A percentile compares a stretch with the other conserved stretches of the same genome.
phyloP scores from a whole-genome alignment of 306 rosid genomes.

The Glycine tomentella region DNA sequence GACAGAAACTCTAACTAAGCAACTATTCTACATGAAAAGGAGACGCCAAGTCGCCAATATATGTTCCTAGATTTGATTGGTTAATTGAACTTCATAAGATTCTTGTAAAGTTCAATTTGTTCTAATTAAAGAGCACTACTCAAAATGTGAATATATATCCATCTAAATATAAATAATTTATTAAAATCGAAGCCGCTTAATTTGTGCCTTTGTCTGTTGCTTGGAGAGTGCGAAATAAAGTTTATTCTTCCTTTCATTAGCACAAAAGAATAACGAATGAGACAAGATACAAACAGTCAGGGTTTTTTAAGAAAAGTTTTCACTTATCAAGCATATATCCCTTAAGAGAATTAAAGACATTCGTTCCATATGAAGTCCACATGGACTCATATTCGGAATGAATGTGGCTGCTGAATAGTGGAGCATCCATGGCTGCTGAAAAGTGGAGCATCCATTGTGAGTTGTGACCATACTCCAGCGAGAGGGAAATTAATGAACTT shows the following conservation, averaged over 20 bases:
- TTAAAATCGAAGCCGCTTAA: background rate
- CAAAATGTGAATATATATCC: background rate
- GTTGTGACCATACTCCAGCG: constrained; percentile 3
- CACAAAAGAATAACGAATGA: constrained; percentile 31
- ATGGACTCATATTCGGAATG: constrained; percentile 3
- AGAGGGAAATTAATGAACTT: background rate
- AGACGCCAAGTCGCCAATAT: too few relatives aligned
- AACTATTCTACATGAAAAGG: background rate
- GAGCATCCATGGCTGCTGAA: constrained; percentile 21
- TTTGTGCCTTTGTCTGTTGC: background rate
- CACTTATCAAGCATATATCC: constrained; percentile 33
- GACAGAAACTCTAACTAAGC: background rate
- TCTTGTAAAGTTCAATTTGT: constrained; percentile 14
- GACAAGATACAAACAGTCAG: constrained; percentile 17
- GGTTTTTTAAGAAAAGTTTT: constrained; percentile 7
- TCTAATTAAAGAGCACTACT: background rate
- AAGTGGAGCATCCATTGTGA: constrained; percentile 31
- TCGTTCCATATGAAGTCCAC: constrained; percentile 15
- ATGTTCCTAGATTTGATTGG: background rate
- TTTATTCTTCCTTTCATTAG: background rate
- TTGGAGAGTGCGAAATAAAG: constrained; percentile 18
- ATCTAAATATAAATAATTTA: background rate
- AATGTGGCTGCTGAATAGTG: constrained; percentile 27
- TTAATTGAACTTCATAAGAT: background rate
- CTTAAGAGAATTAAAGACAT: background rate